Evolutionary conservation across 768 basidiomycete genomes (phyloP).

Genomic region (Suillus alpinus): DNA sequence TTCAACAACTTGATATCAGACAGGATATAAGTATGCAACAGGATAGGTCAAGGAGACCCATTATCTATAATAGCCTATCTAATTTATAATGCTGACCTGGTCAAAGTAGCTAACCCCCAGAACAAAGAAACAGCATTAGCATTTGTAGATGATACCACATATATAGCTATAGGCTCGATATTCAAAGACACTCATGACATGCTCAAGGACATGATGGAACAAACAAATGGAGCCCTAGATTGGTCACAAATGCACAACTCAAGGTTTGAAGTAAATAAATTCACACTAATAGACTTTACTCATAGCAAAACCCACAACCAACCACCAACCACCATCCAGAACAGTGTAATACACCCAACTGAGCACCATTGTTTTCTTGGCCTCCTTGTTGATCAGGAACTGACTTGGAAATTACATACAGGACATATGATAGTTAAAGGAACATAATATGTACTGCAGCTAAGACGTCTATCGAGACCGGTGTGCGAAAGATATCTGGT

Average conservation of each 20-base stretch:
- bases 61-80: constrained; percentile 14
- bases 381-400: constrained; percentile 1
- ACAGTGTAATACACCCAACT: neutral
- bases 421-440: neutral
- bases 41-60: constrained; percentile 20
- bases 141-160: constrained; percentile 27
- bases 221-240: constrained; percentile 1
- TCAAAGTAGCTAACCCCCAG: constrained; percentile 14
- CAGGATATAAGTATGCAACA: constrained; percentile 1
- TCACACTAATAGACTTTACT: constrained; percentile 1
- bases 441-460: neutral
- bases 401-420: neutral
- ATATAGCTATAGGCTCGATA: constrained; percentile 17
- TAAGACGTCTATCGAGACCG: neutral
- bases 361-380: neutral
- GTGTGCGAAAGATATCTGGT: no score
- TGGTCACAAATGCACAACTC: constrained; percentile 1
- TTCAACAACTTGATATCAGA: constrained; percentile 18
- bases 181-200: constrained; percentile 20
- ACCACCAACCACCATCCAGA: neutral
- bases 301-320: neutral
- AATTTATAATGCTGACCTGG: constrained; percentile 24
- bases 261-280: constrained; percentile 15
- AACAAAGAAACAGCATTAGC: constrained; percentile 16
- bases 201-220: constrained; percentile 24